phyloP scores from a whole-genome alignment of 345 rosid species.

The Capsella bursapastoris region DNA sequence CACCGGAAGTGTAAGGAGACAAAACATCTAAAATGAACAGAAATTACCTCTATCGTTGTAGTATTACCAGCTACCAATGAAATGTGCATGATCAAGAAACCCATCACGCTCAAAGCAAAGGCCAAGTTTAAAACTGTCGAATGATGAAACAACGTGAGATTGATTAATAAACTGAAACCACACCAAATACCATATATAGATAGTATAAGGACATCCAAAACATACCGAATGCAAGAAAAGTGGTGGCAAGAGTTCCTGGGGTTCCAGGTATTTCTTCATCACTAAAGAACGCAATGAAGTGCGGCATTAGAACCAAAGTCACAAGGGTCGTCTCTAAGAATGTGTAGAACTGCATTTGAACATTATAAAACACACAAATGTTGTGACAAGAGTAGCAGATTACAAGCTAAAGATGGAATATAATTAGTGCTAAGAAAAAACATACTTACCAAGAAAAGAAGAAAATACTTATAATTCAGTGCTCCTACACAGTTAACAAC shows the following conservation, averaged over 20 bases:
- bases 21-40: not conserved
- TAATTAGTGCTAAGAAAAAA: not conserved
- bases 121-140: conserved; percentile 88
- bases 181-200: conserved; percentile 10
- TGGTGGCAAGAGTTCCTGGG: conserved; percentile 93
- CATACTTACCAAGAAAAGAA: conserved; percentile 89
- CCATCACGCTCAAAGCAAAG: conserved; percentile 89
- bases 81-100: conserved; percentile 93
- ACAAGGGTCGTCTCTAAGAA: conserved; percentile 96
- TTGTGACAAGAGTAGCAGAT: not conserved
- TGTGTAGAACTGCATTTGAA: conserved; percentile 86
- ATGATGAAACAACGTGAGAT: conserved; percentile 30
- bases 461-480: conserved; percentile 91
- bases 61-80: conserved; percentile 86
- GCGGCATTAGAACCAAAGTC: conserved; percentile 82
- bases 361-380: conserved; percentile 6
- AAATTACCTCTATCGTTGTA: conserved; percentile 88
- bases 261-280: conserved; percentile 97
- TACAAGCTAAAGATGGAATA: conserved; percentile 15
- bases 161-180: not conserved
- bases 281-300: conserved; percentile 89
- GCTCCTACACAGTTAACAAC: conserved; percentile 99
- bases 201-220: conserved; percentile 6
- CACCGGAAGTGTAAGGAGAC: not conserved
- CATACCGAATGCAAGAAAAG: conserved; percentile 96